Base-by-base conservation (phyloP, 495 filamentous ascomycete species). In the Margaritispora aquatica region DNA sequence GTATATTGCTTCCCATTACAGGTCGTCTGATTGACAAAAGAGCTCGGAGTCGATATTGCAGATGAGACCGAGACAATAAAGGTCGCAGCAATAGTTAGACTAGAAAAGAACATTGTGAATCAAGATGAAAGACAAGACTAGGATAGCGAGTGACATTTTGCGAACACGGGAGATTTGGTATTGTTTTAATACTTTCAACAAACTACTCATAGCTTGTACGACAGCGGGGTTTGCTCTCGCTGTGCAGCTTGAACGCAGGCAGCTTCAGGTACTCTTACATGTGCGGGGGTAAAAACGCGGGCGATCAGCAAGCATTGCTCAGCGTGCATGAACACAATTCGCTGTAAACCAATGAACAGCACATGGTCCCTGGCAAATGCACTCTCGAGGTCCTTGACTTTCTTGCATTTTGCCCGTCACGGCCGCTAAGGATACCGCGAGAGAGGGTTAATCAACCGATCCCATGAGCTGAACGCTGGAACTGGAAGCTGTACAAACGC, bases 1-100 rank as follows among this genome's bases (percentile, higher is more conserved):
- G 78, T 74, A 68, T 88, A 92, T 0, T 69, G 73, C 62, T 84
- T 75, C 31, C 84, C 83, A 58, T 81, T 82, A 67, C 89, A 92
- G 0, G 38, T 54, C 10, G 60, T 59, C 29, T 62, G 54, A 13
- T 58, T 63, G 15, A 59, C 55, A 19, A 51, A 21, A 3, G 47
- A 10, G 3, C 10, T n/a, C 15, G 15, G 38, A n/a, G 17, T 44
- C 17, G 38, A 15, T 17, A 17, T 17, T 3, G 15, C 38, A n/a
- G 38, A 21, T 8, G 29, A 27, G 19, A 22, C n/a, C 1, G 54
- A 38, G 23, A 17, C 20, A 48, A 20, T 23, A 2, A 41, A n/a
- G 22, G 26, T 48, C 0, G 21, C 34, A 44, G 29, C 46, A n/a
- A 21, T 26, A 26, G 53, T 54, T 10, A 59, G 0, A 2, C 21